Conservation (phyloP, 345 rosid genomes). For the Heritiera fomes region DNA sequence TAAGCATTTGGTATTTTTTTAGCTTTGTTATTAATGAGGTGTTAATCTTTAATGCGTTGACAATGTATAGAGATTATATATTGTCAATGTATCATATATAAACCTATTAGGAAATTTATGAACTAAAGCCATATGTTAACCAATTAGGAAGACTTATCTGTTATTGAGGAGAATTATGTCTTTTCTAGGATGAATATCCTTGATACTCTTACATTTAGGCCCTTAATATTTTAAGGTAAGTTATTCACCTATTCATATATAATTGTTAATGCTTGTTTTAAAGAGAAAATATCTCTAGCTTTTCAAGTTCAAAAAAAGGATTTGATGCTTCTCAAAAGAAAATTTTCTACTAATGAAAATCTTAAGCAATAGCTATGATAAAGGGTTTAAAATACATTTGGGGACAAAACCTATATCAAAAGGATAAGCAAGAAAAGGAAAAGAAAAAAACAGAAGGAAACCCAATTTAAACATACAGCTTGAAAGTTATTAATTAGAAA, state of each 20-base stretch:
- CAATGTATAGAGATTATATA: too few species aligned
- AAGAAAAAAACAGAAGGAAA: neutral
- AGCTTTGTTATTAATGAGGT: too few species aligned
- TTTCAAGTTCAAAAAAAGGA: neutral
- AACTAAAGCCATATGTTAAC: neutral
- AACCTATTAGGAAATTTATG: neutral
- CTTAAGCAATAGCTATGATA: neutral
- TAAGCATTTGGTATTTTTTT: too few species aligned
- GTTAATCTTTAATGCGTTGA: too few species aligned
- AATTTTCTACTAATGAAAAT: neutral
- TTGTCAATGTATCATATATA: too few species aligned
- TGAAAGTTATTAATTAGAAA: too few species aligned
- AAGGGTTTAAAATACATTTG: neutral
- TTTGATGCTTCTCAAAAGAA: neutral
- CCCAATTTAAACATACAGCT: too few species aligned
- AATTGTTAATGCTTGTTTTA: neutral
- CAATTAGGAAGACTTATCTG: neutral
- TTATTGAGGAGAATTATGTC: neutral
- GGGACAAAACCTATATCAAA: neutral
- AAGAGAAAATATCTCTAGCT: neutral
- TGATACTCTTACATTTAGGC: neutral
- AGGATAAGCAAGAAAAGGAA: neutral
- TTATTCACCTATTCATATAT: neutral
- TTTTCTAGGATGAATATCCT: neutral
- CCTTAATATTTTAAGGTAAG: neutral